Conservation (phyloP, 2,329 filamentous ascomycete species). For the Beauveria rudraprayagi region DNA sequence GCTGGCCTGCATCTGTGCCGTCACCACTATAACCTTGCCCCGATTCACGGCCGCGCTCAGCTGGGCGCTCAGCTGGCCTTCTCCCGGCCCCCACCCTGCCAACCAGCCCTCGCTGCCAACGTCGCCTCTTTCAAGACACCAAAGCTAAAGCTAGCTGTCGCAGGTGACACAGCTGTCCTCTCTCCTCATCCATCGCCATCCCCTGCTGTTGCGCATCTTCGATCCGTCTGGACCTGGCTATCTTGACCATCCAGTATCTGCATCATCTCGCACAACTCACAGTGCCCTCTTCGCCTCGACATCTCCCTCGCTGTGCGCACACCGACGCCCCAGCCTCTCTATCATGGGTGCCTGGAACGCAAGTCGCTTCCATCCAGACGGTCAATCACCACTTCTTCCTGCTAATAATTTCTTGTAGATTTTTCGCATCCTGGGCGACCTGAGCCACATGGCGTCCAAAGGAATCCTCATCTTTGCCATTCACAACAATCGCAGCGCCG, state of each 20-base stretch:
- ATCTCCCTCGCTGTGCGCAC: neutral
- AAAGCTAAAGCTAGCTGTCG: neutral
- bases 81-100: neutral
- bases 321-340: slow-evolving; percentile 11
- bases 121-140: slow-evolving; percentile 1
- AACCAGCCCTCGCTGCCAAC: slow-evolving; percentile 5
- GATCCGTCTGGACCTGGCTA: neutral
- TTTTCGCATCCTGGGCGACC: slow-evolving; percentile 73
- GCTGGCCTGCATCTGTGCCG: neutral
- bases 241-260: neutral
- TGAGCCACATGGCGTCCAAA: slow-evolving; percentile 81
- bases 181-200: neutral
- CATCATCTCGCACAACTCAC: neutral
- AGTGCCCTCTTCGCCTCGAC: slow-evolving; percentile 1
- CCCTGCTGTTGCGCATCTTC: neutral
- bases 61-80: neutral
- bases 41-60: too few relatives aligned
- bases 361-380: slow-evolving; percentile 14
- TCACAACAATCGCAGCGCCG: slow-evolving; percentile 77
- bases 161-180: neutral
- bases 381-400: neutral
- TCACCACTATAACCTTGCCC: neutral
- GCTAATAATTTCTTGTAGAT: slow-evolving; percentile 28
- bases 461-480: slow-evolving; percentile 86
- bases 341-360: slow-evolving; percentile 36